Evolutionary conservation across 192 early-diverging fungal species (phyloP).

Genomic region (Podila minutissima): DNA sequence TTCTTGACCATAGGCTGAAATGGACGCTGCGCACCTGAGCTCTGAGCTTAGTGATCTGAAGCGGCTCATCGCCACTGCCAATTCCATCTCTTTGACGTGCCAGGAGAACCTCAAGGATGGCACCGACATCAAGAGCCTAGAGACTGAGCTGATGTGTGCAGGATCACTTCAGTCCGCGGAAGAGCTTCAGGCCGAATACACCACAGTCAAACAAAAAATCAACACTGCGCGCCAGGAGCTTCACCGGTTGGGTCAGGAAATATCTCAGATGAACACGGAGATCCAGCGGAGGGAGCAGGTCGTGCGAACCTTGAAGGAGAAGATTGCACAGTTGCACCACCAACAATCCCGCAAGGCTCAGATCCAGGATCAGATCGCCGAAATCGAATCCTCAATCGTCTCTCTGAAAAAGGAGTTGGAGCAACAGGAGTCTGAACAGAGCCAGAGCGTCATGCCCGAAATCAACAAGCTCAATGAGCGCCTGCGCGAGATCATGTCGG

Average conservation of each 20-base stretch:
- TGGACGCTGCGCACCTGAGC: neutral
- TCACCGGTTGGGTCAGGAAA: constrained; percentile 58
- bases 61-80: constrained; percentile 8
- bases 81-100: neutral
- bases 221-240: constrained; percentile 47
- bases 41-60: constrained; percentile 15
- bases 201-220: constrained; percentile 56
- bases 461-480: constrained; percentile 17
- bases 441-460: constrained; percentile 27
- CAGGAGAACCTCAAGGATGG: constrained; percentile 18
- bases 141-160: constrained; percentile 57
- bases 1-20: constrained; percentile 7
- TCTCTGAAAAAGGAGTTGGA: constrained; percentile 24
- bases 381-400: constrained; percentile 49
- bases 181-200: constrained; percentile 72
- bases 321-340: constrained; percentile 54
- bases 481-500: constrained; percentile 3
- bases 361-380: constrained; percentile 52
- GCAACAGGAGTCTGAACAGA: constrained; percentile 28
- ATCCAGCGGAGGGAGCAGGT: constrained; percentile 64
- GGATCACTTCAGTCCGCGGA: constrained; percentile 74
- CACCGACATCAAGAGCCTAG: constrained; percentile 28
- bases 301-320: constrained; percentile 47
- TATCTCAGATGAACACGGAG: constrained; percentile 64
- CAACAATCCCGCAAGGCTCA: constrained; percentile 34